Evolutionary conservation across 768 basidiomycete species (phyloP), one percentile per base, ranked within the genome.

Genomic region (Tremella fuciformis): DNA sequence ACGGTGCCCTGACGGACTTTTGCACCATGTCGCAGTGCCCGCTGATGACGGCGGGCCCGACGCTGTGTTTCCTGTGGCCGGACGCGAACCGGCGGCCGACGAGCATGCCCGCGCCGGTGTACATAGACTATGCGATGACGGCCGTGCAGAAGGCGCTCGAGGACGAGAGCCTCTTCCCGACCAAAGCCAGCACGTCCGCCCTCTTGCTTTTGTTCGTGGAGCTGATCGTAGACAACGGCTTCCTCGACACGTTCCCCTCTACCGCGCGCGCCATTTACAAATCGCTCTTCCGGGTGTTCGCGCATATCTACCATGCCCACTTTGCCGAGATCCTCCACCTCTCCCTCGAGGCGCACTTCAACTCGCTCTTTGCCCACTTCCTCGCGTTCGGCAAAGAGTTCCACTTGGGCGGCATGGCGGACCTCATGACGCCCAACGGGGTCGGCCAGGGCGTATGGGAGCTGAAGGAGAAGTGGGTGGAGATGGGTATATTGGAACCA

Each of bases 101-200:
- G 22, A 81, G 87, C 63, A 82, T 97, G 0, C 86, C 94, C 1
- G 94, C 94, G 13, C 91, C 94, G 6, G 93, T 89, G 0, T 97
- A 97, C 78, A 91, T 97, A 69, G 94, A 97, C 80, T 94, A 90
- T 63, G 94, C 97, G 69, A 91, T 97, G 88, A 91, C 92, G 3
- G 92, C 91, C 81, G 84, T 96, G 24, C 94, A 98, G 76, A 92
- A 89, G 73, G 82, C 94, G 24, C 81, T 97, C 29, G 90, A 97
- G 67, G 93, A 98, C 79, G 92, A 97, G 70, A 86, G 84, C 66
- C 85, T 87, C 55, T 97, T 97, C 81, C 94, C 93, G 4, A 91
- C 93, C 9, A 94, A 96, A 76, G 85, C 88, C n/a, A 90, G 92
- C 89, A 70, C 65, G 84, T 78, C 16, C 21, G 26, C 8, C 49